Evolutionary conservation across 108 stramenopile genomes (phyloP).

Genomic region (Discostella stelligeroides): DNA sequence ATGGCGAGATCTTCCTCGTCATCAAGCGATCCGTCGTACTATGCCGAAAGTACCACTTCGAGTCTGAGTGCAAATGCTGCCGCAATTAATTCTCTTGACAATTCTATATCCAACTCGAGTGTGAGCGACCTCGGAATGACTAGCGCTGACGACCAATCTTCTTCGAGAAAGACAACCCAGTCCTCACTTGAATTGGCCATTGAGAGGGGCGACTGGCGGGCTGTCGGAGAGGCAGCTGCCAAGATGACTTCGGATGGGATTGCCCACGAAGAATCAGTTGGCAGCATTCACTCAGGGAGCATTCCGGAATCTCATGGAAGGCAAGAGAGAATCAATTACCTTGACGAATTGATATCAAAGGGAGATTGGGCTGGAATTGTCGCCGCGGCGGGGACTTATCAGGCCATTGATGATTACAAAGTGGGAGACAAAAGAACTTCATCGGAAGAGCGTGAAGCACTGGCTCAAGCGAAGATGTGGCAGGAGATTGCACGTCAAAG

Average conservation of each 20-base stretch:
- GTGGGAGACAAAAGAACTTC: slow-evolving; percentile 16
- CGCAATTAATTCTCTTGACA: not conserved
- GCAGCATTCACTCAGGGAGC: slow-evolving; percentile 4
- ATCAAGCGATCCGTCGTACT: slow-evolving; percentile 4
- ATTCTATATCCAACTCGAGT: slow-evolving; percentile 10
- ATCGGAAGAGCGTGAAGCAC: slow-evolving; percentile 81
- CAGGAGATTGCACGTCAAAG: slow-evolving; percentile 79
- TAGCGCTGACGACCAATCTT: slow-evolving; percentile 1
- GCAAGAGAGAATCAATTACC: slow-evolving; percentile 54
- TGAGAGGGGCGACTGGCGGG: slow-evolving; percentile 87
- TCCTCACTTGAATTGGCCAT: slow-evolving; percentile 60
- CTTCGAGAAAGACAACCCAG: slow-evolving; percentile 10
- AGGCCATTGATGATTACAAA: slow-evolving; percentile 38
- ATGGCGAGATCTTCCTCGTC: slow-evolving; percentile 19
- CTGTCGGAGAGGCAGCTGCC: slow-evolving; percentile 82
- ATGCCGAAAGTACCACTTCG: slow-evolving; percentile 9
- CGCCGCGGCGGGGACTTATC: slow-evolving; percentile 59
- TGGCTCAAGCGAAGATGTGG: slow-evolving; percentile 84
- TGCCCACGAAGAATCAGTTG: slow-evolving; percentile 1
- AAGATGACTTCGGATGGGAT: slow-evolving; percentile 29
- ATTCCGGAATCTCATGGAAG: slow-evolving; percentile 13
- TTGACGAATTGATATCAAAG: slow-evolving; percentile 73
- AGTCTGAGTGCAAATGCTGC: slow-evolving; percentile 17
- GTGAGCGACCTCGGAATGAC: slow-evolving; percentile 24
- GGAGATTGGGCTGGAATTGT: slow-evolving; percentile 88